phyloP scores from a whole-genome alignment of 1,284 basidiomycete genomes.

The Melampsora larici-populina region DNA sequence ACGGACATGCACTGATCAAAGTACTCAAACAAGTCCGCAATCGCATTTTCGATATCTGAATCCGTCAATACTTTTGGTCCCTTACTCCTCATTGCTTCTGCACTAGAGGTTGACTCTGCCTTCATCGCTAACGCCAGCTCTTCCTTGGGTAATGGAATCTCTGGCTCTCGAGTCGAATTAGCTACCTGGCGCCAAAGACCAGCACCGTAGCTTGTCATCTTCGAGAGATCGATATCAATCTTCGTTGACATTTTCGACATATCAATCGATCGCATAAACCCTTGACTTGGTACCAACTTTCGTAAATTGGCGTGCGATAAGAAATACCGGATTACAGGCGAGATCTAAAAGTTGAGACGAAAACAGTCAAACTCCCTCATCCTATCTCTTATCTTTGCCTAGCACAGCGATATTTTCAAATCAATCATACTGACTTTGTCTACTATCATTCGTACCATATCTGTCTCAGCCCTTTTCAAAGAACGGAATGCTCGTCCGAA shows the following conservation, averaged over 20 bases:
- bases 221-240: constrained; percentile 49
- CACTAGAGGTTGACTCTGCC: constrained; percentile 51
- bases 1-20: constrained; percentile 91
- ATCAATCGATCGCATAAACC: constrained; percentile 42
- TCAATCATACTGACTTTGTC: constrained; percentile 70
- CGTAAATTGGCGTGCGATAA: constrained; percentile 70
- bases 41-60: constrained; percentile 89
- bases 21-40: constrained; percentile 89
- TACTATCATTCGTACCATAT: constrained; percentile 94
- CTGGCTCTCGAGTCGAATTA: constrained; percentile 45
- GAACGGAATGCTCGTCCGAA: constrained; percentile 94
- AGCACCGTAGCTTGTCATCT: constrained; percentile 46
- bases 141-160: constrained; percentile 47
- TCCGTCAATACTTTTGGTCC: constrained; percentile 75
- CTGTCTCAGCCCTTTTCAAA: constrained; percentile 85
- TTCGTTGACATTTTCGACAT: constrained; percentile 49
- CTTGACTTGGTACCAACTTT: constrained; percentile 49
- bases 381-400: background rate
- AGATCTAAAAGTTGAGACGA: constrained; percentile 66
- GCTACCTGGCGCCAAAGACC: constrained; percentile 39
- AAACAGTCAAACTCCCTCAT: background rate
- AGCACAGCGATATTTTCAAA: too few relatives aligned
- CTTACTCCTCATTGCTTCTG: constrained; percentile 46
- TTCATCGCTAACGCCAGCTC: constrained; percentile 37
- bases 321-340: constrained; percentile 84